Evolutionary conservation across 148 eudicot species (phyloP).

Genomic region (Silene conica): DNA sequence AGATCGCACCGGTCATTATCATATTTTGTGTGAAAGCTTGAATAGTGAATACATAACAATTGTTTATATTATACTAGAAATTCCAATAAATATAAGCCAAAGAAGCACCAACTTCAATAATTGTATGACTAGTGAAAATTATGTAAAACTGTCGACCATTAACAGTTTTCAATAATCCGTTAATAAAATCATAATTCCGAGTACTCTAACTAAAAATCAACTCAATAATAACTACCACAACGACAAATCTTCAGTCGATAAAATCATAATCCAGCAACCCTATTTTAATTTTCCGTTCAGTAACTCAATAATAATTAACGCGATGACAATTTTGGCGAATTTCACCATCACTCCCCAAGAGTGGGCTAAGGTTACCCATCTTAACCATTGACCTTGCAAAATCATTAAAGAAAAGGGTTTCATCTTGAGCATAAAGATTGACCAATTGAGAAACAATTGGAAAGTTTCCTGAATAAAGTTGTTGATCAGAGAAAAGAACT

Average conservation of each 20-base stretch:
- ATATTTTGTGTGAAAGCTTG: no score
- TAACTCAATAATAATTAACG: conserved; percentile 30
- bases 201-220: not conserved
- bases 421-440: conserved; percentile 55
- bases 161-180: conserved; percentile 13
- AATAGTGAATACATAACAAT: no score
- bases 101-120: no score
- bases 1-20: no score
- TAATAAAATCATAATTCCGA: not conserved
- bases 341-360: conserved; percentile 63
- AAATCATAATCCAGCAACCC: conserved; percentile 4
- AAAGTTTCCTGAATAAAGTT: conserved; percentile 55
- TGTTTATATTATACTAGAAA: no score
- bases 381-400: conserved; percentile 77
- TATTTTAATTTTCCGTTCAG: not conserved
- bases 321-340: conserved; percentile 63
- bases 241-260: not conserved
- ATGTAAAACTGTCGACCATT: not conserved
- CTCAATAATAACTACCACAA: not conserved
- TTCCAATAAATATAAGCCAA: no score
- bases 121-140: no score
- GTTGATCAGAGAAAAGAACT: conserved; percentile 64
- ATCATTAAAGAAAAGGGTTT: conserved; percentile 51
- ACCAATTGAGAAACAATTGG: conserved; percentile 42
- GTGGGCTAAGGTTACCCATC: conserved; percentile 69